Percentiles rank a stretch among this genome's conserved stretches.
These are phyloP conservation scores for Lactarius evosmus DNA, from an alignment of 768 basidiomycete genomes.

Conservation along the genomic window DNA sequence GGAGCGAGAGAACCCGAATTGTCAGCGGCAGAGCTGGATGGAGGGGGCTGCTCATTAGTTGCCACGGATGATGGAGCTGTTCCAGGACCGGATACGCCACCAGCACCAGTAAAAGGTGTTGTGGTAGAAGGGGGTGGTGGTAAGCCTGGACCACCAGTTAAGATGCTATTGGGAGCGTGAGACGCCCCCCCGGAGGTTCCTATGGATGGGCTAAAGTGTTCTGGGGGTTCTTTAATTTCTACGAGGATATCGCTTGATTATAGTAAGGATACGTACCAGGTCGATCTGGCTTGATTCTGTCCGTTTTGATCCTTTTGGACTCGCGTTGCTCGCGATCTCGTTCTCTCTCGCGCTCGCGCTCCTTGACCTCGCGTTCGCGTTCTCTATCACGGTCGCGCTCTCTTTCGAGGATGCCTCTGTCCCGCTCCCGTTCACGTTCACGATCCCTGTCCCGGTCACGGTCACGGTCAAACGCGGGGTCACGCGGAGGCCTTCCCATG, in stretches of 20 bases:
- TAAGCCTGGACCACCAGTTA: slow-evolving; percentile 27
- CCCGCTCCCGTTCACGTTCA: slow-evolving; percentile 37
- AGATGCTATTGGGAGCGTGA: slow-evolving; percentile 20
- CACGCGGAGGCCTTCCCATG: slow-evolving; percentile 27
- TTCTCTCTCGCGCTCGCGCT: slow-evolving; percentile 34
- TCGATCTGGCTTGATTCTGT: slow-evolving; percentile 28
- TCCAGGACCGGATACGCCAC: slow-evolving; percentile 23
- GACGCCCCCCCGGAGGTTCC: slow-evolving; percentile 22
- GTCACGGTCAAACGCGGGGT: slow-evolving; percentile 35
- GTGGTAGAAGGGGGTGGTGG: slow-evolving; percentile 28
- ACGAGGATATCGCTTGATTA: slow-evolving; percentile 11
- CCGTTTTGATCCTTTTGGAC: slow-evolving; percentile 27
- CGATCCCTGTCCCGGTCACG: slow-evolving; percentile 32
- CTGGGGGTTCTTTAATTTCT: slow-evolving; percentile 16
- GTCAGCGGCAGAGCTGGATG: slow-evolving; percentile 4
- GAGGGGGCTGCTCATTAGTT: slow-evolving; percentile 7
- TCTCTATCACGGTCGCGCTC: slow-evolving; percentile 41
- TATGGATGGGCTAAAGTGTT: slow-evolving; percentile 28
- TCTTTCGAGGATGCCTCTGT: slow-evolving; percentile 35
- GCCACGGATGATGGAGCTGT: slow-evolving; percentile 19
- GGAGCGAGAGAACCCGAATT: slow-evolving; percentile 23
- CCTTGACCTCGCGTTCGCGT: slow-evolving; percentile 28
- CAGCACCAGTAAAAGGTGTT: slow-evolving; percentile 24
- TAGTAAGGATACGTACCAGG: slow-evolving; percentile 21
- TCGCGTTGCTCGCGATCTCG: slow-evolving; percentile 27